Conservation (phyloP, 2,329 filamentous ascomycete genomes). For the Chrysosporium queenslandicum region DNA sequence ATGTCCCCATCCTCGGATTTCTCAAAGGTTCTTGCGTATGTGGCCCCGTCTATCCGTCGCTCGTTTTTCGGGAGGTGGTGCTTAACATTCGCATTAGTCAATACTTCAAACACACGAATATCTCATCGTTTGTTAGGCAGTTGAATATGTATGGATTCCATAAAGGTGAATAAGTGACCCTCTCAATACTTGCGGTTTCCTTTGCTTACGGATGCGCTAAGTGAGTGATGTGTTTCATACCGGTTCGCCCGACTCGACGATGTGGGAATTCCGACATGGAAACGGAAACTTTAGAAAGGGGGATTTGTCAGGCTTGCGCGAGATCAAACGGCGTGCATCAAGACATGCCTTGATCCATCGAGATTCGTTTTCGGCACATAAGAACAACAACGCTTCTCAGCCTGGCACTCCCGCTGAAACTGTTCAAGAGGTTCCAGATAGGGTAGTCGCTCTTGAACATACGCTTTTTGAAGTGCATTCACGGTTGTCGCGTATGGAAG, state of each 20-base stretch:
- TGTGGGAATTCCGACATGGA: constrained; percentile 99
- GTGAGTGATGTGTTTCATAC: constrained; percentile 98
- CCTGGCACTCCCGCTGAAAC: constrained; percentile 77
- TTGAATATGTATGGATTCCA: constrained; percentile 99
- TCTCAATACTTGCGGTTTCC: constrained; percentile 10
- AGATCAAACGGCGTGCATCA: constrained; percentile 91
- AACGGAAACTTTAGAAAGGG: constrained; percentile 95
- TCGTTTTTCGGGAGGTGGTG: not conserved
- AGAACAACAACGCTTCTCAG: constrained; percentile 62
- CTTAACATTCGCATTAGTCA: constrained; percentile 50
- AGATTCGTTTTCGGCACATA: constrained; percentile 73
- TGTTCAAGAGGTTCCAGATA: constrained; percentile 68
- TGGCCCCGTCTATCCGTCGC: constrained; percentile 23
- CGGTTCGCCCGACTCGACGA: constrained; percentile 77
- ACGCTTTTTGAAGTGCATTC: constrained; percentile 68
- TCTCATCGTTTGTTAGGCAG: constrained; percentile 95
- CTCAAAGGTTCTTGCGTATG: constrained; percentile 93
- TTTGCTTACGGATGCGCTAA: constrained; percentile 29
- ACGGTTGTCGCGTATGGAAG: constrained; percentile 71
- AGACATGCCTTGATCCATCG: constrained; percentile 86
- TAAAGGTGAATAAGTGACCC: constrained; percentile 61
- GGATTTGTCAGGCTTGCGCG: constrained; percentile 77
- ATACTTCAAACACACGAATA: constrained; percentile 99
- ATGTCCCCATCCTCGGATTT: constrained; percentile 98
- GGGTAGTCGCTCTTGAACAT: constrained; percentile 68